Conservation (phyloP, 352 stramenopile species). For the Phytophthora lateralis region DNA sequence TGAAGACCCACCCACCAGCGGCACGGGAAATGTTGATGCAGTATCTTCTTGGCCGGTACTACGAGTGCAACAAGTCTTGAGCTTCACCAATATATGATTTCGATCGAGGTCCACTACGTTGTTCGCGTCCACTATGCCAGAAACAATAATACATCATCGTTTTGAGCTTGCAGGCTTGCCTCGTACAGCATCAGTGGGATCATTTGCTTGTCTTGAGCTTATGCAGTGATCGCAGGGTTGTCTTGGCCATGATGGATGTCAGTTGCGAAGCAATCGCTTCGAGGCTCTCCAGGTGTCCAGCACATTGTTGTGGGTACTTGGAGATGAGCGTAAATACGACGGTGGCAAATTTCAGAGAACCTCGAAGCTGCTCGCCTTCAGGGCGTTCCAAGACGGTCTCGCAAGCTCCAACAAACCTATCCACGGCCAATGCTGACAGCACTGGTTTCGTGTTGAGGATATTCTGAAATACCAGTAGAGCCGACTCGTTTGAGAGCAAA, state of each 20-base stretch:
- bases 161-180: not conserved
- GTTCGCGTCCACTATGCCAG: not conserved
- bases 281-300: constrained; percentile 46
- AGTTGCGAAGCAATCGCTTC: constrained; percentile 49
- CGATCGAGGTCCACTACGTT: not conserved
- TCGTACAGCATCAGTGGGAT: constrained; percentile 1
- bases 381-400: constrained; percentile 46
- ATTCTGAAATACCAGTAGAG: constrained; percentile 78
- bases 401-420: constrained; percentile 50
- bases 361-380: constrained; percentile 35
- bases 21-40: constrained; percentile 52
- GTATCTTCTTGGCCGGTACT: constrained; percentile 70
- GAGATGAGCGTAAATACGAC: constrained; percentile 71
- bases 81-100: constrained; percentile 3
- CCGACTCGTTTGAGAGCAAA: constrained; percentile 66
- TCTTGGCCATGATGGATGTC: constrained; percentile 68
- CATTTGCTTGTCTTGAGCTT: constrained; percentile 56
- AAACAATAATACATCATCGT: constrained; percentile 1
- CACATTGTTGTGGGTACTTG: constrained; percentile 62
- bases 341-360: constrained; percentile 66
- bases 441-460: constrained; percentile 64
- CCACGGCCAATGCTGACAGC: constrained; percentile 50
- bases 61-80: constrained; percentile 57
- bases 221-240: constrained; percentile 67
- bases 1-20: constrained; percentile 57